Conservation (phyloP, 306 rosid genomes). For the Vigna angularis region DNA sequence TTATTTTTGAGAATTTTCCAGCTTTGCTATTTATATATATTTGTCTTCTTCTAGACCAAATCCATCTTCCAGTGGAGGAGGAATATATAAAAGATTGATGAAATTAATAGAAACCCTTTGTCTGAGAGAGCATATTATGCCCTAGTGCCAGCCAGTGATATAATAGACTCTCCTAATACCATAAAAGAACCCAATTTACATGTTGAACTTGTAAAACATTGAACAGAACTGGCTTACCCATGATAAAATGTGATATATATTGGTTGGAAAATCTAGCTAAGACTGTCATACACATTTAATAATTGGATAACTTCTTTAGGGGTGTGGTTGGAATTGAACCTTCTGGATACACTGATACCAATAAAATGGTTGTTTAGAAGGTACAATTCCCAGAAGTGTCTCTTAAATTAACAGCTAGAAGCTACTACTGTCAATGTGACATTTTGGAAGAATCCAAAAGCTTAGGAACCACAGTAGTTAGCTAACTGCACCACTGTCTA, state of each 20-base stretch:
- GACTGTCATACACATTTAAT: background rate
- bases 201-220: background rate
- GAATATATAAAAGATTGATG: background rate
- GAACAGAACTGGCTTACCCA: background rate
- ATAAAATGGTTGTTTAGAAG: background rate
- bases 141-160: background rate
- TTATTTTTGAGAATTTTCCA: background rate
- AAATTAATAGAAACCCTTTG: background rate
- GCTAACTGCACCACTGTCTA: background rate
- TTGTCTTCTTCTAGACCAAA: background rate
- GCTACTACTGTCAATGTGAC: background rate
- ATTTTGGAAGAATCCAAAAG: background rate
- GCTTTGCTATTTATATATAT: background rate
- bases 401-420: background rate
- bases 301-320: background rate
- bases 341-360: background rate
- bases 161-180: background rate
- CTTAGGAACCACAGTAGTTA: background rate
- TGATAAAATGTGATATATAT: background rate
- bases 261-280: background rate
- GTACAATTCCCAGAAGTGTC: background rate
- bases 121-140: slow-evolving; percentile 4
- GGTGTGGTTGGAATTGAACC: background rate
- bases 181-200: background rate
- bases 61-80: background rate